Evolutionary conservation across 139 green algal species (phyloP), one percentile per base, ranked within the genome.

Genomic region (Picochlorum sp.): DNA sequence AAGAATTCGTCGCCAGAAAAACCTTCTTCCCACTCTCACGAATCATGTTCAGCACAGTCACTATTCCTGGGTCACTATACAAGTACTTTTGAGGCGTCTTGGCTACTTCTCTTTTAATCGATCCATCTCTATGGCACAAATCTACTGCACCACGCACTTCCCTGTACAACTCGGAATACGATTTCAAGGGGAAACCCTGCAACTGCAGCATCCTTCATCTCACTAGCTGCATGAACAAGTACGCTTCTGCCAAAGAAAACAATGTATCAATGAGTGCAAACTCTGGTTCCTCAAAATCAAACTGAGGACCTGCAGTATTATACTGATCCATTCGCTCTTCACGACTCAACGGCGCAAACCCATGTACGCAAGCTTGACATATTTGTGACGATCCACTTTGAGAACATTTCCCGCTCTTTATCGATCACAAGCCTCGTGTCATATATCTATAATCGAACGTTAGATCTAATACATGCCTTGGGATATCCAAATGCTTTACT

Each of bases 301-400:
- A 69, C 8, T 66, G 57, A 32, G 57, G 49, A 37, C 28, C 28
- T 5, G 63, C 49, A 24, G 70, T 54, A 56, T 71, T 74, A 66
- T 93, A 93, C 18, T 63, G 82, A 32, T 49, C 54, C 38, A 83
- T 60, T 11, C 90, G 78, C 50, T 91, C 73, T 14, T 90, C 80
- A 0, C 80, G 60, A 0, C 56, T 70, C 30, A 98, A 77, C 59
- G 71, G 45, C n/a, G 26, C 28, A 69, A 97, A 96, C 34, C 93
- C 93, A 65, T 98, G 93, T 92, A 95, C 0, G 88, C 92, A 4
- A 97, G 52, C 82, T 98, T 98, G 10, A 97, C 92, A 65, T 98
- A 98, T 69, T 96, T 96, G 86, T 97, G 92, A 1, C 90, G 57
- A 47, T 67, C 61, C 11, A 80, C 61, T 75, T 92, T 91, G n/a